These are phyloP conservation scores for Penicillium herquei DNA, from an alignment of 495 filamentous ascomycete genomes.

Conservation along the genomic window DNA sequence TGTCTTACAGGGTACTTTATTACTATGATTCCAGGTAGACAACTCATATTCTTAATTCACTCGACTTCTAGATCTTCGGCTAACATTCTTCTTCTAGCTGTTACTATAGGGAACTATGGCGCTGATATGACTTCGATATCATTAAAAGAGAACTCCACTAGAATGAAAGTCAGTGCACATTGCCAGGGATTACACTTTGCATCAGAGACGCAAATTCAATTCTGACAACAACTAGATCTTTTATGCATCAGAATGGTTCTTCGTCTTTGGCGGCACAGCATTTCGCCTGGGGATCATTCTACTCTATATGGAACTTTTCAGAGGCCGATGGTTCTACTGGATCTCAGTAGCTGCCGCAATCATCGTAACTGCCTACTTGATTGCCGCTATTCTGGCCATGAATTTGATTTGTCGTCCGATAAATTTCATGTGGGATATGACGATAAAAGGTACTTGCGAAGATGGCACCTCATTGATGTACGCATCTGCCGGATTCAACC, in stretches of 20 bases:
- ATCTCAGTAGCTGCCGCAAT: neutral
- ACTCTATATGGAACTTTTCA: slow-evolving; percentile 3
- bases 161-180: too few species aligned
- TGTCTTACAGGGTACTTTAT: neutral
- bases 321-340: neutral
- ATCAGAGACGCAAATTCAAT: too few species aligned
- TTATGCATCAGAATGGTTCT: slow-evolving; percentile 9
- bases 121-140: neutral
- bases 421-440: slow-evolving; percentile 18
- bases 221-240: neutral
- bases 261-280: neutral
- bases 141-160: neutral
- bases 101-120: neutral
- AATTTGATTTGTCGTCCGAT: slow-evolving; percentile 20
- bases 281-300: slow-evolving; percentile 4
- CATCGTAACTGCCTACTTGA: slow-evolving; percentile 18
- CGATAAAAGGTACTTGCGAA: slow-evolving; percentile 13
- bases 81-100: neutral
- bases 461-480: slow-evolving; percentile 13
- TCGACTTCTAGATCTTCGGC: neutral
- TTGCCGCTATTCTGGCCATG: slow-evolving; percentile 16
- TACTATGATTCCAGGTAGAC: neutral
- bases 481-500: slow-evolving; percentile 21
- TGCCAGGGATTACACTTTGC: too few species aligned
- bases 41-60: too few species aligned